Evolutionary conservation across 2,329 filamentous ascomycete genomes (phyloP).

Genomic region (Neofusicoccum umdonicola): DNA sequence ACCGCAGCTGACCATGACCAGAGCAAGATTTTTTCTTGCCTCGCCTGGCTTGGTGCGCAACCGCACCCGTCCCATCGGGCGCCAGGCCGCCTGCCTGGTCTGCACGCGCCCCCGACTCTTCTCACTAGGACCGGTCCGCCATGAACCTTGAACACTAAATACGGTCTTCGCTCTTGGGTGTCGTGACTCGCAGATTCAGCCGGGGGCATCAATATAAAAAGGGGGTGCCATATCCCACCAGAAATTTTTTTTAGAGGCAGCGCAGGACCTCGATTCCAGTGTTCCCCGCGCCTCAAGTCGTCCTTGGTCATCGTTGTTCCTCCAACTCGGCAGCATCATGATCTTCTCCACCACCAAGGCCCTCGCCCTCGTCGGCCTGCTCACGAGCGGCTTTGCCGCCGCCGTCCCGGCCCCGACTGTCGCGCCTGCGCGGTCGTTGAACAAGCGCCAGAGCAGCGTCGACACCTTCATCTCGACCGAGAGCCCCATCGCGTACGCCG

Average conservation of each 20-base stretch:
- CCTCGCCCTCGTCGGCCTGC: conserved; percentile 3
- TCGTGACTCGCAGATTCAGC: conserved; percentile 1
- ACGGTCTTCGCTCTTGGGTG: neutral
- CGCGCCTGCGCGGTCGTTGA: neutral
- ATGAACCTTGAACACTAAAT: neutral
- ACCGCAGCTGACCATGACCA: conserved; percentile 2
- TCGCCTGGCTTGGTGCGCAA: no score
- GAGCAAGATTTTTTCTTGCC: neutral
- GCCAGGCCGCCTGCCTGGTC: neutral
- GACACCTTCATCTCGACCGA: conserved; percentile 13
- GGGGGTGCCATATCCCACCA: neutral
- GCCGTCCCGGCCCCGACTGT: neutral
- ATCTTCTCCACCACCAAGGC: conserved; percentile 1
- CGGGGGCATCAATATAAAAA: neutral
- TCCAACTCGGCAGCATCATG: neutral
- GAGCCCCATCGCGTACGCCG: conserved; percentile 6
- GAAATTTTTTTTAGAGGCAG: neutral
- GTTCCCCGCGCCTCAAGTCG: no score
- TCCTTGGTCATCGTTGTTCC: no score
- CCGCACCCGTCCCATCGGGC: no score
- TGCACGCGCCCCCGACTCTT: neutral
- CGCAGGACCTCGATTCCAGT: neutral
- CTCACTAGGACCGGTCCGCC: conserved; percentile 7
- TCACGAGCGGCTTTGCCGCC: neutral
- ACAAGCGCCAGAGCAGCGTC: conserved; percentile 3